Base-by-base conservation (phyloP, 1,139 yeast species). In the Pichia sp. region DNA sequence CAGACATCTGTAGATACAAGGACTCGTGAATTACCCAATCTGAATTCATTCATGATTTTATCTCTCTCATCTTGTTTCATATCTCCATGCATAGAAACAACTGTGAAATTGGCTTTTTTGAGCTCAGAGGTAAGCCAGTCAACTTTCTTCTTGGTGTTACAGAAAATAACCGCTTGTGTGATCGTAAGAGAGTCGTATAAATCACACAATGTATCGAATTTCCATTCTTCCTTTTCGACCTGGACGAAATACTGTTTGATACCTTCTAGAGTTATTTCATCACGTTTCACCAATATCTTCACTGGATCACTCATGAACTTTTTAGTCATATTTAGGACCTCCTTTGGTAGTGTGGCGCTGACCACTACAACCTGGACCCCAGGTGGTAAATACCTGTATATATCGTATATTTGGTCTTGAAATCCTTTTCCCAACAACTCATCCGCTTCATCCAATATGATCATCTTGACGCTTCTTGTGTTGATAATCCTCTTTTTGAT, bases 41-140 rank as follows among this genome's bases (percentile, higher is more conserved):
- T 75, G 70, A 87, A 87, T 66, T 91, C 97, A 64, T 81, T 82
- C 98, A 93, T 93, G 59, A 92, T 85, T 55, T 77, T 75, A 69
- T 91, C 96, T 69, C 98, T 78, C 66, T 92, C 96, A 57, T 86
- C 90, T 72, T 93, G 98, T 65, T 87, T 86, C 96, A 93, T 88
- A 66, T 93, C 98, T 31, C 97, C 98, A 69, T 93, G 98, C 96
- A 93, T 92, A 9, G 97, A 79, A 6, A 85, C 89, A 17, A 92
- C 97, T 0, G 96, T 85, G 71, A 93, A 93, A 68, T 90, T 88
- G 17, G 92, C 84, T 63, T 81, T 84, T 53, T 78, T 76, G 79
- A 93, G 80, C 66, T 87, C 86, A n/a, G 80, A 83, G 5, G 90
- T 76, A 31, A 93, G 75, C 96, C 97, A 91, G 69, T 90, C 95